Evolutionary conservation across 2,329 filamentous ascomycete genomes (phyloP), one percentile per base, ranked within the genome.

Genomic region (Immersiporthe knoxdaviesiana): DNA sequence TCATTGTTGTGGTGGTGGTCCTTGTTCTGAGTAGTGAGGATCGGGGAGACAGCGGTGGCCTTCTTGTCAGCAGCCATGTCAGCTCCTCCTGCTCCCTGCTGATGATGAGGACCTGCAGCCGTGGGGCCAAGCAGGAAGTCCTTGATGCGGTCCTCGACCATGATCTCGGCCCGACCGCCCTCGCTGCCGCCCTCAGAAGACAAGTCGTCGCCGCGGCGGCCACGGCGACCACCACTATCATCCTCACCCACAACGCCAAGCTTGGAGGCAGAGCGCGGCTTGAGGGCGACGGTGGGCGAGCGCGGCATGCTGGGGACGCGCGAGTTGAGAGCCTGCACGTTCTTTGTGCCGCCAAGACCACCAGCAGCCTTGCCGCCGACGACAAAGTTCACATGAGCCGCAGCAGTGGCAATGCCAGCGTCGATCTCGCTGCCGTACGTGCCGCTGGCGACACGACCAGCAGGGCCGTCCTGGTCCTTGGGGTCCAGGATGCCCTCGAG

Each of bases 401-500:
- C 21, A 47, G 44, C 44, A 47, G 44, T 16, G 7, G 37, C 37
- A 39, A 35, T 35, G 6, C 37, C 44, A n/a, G 60, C 50, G 60
- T 54, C 59, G 11, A 70, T 68, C 18, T 70, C 68, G 52, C 68
- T 68, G 10, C 65, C 68, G 37, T 68, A 68, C 35, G 18, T 50
- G 0, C 68, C 68, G 44, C 68, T 68, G 7, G 65, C 65, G 27
- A 68, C 65, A 18, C 68, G 41, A 0, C 68, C 65, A 1, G 60
- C 54, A 2, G 68, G 60, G 12, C 68, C 68, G 4, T 68, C 65
- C 41, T 37, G 61, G 41, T 70, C 65, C 30, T 39, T 37, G 27
- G 68, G 68, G 44, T 61, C 58, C 3, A 70, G 65, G 32, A 54
- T 60, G n/a, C 69, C 69, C 47, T 70, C 66, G 11, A 66, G 32